Conservation (phyloP, 805 yeast species). For the Limtongia smithiae region DNA sequence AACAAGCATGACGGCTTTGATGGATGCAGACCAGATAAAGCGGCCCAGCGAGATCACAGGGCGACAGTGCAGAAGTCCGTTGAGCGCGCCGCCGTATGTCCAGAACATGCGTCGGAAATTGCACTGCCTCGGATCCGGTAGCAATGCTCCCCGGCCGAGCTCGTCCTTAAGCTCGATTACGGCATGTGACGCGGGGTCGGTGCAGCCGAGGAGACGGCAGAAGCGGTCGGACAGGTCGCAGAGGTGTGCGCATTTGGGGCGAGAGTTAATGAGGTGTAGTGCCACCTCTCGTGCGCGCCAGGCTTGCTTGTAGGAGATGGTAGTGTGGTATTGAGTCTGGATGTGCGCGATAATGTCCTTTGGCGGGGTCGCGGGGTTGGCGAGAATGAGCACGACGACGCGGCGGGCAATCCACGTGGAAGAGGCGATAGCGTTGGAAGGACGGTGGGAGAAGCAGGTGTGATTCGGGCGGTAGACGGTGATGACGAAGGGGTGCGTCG, state of each 20-base stretch:
- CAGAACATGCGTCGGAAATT: slow-evolving; percentile 17
- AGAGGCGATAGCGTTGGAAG: slow-evolving; percentile 12
- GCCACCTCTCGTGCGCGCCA: slow-evolving; percentile 26
- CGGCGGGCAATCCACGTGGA: slow-evolving; percentile 21
- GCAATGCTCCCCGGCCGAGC: slow-evolving; percentile 17
- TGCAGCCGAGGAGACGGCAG: background rate
- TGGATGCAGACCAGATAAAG: background rate
- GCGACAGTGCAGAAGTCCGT: slow-evolving; percentile 10
- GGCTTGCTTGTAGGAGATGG: slow-evolving; percentile 23
- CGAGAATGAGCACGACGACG: slow-evolving; percentile 4
- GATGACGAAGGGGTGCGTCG: slow-evolving; percentile 7
- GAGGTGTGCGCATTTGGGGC: slow-evolving; percentile 6
- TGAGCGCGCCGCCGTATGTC: slow-evolving; percentile 10
- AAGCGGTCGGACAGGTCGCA: slow-evolving; percentile 3
- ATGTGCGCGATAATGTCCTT: slow-evolving; percentile 7
- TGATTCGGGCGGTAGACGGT: slow-evolving; percentile 13
- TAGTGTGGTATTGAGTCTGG: slow-evolving; percentile 5
- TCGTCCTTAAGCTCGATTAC: slow-evolving; percentile 12
- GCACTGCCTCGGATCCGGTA: slow-evolving; percentile 16
- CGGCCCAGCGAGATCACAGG: slow-evolving; percentile 15
- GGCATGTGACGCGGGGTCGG: slow-evolving; percentile 9
- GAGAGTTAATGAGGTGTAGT: slow-evolving; percentile 2
- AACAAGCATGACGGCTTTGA: slow-evolving; percentile 1
- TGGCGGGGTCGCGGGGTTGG: slow-evolving; percentile 12
- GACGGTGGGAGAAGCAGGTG: slow-evolving; percentile 8